Evolutionary conservation across 208 protist genomes (phyloP), one percentile per base, ranked within the genome.

Genomic region (Endotrypanum monterogeii): DNA sequence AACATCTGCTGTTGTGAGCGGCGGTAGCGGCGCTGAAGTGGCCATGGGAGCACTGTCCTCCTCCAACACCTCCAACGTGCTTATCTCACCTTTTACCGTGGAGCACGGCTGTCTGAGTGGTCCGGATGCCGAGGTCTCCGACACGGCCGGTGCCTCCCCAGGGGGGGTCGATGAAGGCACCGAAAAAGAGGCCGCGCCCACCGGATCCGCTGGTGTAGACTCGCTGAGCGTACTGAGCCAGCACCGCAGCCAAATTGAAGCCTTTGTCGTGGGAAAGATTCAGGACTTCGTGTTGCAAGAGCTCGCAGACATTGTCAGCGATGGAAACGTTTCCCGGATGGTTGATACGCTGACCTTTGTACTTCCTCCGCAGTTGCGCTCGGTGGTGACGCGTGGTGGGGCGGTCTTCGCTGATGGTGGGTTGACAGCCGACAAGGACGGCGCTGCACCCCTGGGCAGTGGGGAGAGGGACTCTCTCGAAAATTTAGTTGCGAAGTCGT

Each of bases 251-350:
- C 52, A 37, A n/a, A 48, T 79, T 23, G 68, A 79, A 52, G 39
- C 50, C 2, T 56, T 79, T 56, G 20, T 79, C 3, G 41, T 79
- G 3, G 16, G 28, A 14, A 65, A 79, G 67, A 41, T 84, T 3
- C 83, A 88, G 52, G 54, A 80, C n/a, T 44, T 71, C 12, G 62
- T 92, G 18, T 69, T 92, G 37, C 76, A 85, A 54, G 84, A 89
- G 65, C 54, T 92, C 7, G 68, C 56, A 20, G 66, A 83, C 57
- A 68, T 76, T 25, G 76, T 89, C 23, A 88, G 87, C 55, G 54
- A 89, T 23, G 85, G 83, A 39, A 89, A 92, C 74, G 83, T 78
- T 20, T 85, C 87, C 46, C 28, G 75, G 67, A 78, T 79, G 67
- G 18, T 79, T 54, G 51, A 67, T 3, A 72, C 73, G 20, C 44